phyloP scores from a whole-genome alignment of 2,329 filamentous ascomycete genomes.

The Colletotrichum somersetense region DNA sequence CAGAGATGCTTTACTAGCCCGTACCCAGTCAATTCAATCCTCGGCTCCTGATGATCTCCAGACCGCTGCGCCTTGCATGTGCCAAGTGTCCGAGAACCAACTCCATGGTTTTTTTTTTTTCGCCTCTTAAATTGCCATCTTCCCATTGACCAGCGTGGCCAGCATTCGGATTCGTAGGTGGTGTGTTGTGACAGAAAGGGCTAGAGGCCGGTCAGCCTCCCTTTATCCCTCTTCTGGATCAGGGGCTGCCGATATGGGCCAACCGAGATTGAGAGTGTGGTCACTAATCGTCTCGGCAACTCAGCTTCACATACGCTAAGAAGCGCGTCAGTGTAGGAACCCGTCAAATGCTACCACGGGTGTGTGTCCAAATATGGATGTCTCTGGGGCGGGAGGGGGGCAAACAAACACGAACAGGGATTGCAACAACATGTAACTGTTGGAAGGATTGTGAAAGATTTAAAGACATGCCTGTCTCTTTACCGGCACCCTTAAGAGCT shows the following conservation, averaged over 20 bases:
- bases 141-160: background rate
- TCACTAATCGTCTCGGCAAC: slow-evolving; percentile 2
- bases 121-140: background rate
- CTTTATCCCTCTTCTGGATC: background rate
- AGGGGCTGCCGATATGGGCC: background rate
- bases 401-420: background rate
- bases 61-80: background rate
- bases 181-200: too few relatives aligned
- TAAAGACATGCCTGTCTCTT: background rate
- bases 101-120: background rate
- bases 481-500: background rate
- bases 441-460: too few relatives aligned
- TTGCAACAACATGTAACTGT: background rate
- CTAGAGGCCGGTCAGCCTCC: too few relatives aligned
- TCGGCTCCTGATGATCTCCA: background rate
- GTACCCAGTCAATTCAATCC: background rate
- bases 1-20: background rate
- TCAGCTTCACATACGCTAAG: background rate
- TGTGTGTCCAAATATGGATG: background rate
- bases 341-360: background rate
- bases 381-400: background rate
- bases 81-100: background rate
- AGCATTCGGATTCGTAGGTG: background rate
- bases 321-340: background rate
- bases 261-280: too few relatives aligned